phyloP scores from a whole-genome alignment of 2,329 filamentous ascomycete species.

The Cladophialophora immunda region DNA sequence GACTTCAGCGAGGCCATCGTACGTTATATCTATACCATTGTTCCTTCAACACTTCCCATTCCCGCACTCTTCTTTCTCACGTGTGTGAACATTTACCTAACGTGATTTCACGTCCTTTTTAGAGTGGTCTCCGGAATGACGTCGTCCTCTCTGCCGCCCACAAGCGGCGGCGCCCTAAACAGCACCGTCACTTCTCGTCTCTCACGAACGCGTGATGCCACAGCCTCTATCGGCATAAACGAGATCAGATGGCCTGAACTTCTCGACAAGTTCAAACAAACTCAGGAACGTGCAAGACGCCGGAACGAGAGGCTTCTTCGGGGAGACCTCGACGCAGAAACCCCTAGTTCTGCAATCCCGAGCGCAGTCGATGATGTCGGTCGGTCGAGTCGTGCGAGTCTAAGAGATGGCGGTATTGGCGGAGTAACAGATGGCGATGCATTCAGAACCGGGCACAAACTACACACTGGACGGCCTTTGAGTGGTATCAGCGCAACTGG shows the following conservation, averaged over 20 bases:
- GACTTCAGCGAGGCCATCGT: slow-evolving; percentile 38
- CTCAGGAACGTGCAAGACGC: slow-evolving; percentile 81
- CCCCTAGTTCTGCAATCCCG: slow-evolving; percentile 7
- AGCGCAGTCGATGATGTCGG: slow-evolving; percentile 19
- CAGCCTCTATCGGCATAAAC: slow-evolving; percentile 8
- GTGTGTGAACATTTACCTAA: slow-evolving; percentile 21
- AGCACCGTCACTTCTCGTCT: slow-evolving; percentile 29
- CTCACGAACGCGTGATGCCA: slow-evolving; percentile 33
- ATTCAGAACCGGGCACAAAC: slow-evolving; percentile 6
- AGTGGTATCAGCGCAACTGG: slow-evolving; percentile 24
- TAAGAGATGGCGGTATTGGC: slow-evolving; percentile 17
- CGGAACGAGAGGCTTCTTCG: slow-evolving; percentile 38
- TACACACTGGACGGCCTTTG: slow-evolving; percentile 24
- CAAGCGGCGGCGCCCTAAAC: slow-evolving; percentile 9
- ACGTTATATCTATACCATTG: slow-evolving; percentile 16
- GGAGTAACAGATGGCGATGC: slow-evolving; percentile 19
- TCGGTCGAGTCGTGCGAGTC: slow-evolving; percentile 32
- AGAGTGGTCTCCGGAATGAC: slow-evolving; percentile 36
- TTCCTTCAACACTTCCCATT: neutral
- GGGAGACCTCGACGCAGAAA: slow-evolving; percentile 33
- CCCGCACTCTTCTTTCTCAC: slow-evolving; percentile 19
- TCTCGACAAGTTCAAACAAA: slow-evolving; percentile 90
- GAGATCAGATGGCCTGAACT: slow-evolving; percentile 91
- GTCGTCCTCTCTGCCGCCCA: slow-evolving; percentile 19
- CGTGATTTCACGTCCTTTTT: neutral